Base-by-base conservation (phyloP, 208 protist species). In the Trypanosoma cruzi region DNA sequence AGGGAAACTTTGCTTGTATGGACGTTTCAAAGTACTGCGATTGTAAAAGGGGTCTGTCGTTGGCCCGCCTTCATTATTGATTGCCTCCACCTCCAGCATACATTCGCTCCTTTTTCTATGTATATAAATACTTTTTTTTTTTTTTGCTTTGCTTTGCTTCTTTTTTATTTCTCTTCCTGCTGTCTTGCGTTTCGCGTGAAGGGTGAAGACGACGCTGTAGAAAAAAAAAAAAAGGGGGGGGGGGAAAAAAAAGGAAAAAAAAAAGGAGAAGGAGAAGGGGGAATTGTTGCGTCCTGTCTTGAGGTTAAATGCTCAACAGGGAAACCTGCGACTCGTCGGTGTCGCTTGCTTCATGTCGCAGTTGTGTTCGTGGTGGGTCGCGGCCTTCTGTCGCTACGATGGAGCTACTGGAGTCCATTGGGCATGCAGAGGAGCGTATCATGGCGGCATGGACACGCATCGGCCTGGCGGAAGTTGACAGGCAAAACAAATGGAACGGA, bases 371-470 rank as follows among this genome's bases (percentile, higher is more conserved):
- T 29, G 31, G 61, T 37, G 37, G 22, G 8, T 1, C 2, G 52
- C 42, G 40, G 14, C 20, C 55, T 4, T 61, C 34, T 26, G 29
- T 34, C 11, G 56, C 34, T 18, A 68, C 70, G 28, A n/a, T 36
- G 29, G 59, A 75, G 31, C 32, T 75, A 14, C 28, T 75, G 44
- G 52, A 68, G 8, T 7, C 55, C 11, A 24, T 75, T 18, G 57
- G 8, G 5, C 60, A 75, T 20, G 70, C 62, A 4, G 70, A 75
- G 56, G 53, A 60, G 24, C 50, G 74, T 16, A 71, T 82, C 28
- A 44, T 69, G 32, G 65, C 68, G 14, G 70, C 77, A 18, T 90
- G 85, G 85, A 57, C 69, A 7, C 79, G 81, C 29, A 77, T 87
- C 68, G 85, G 85, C 10, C 10, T 88, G 49, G 57, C 85, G 26